Evolutionary conservation across 192 early-diverging fungal species (phyloP).

Genomic region (Phlyctochytrium planicorne): DNA sequence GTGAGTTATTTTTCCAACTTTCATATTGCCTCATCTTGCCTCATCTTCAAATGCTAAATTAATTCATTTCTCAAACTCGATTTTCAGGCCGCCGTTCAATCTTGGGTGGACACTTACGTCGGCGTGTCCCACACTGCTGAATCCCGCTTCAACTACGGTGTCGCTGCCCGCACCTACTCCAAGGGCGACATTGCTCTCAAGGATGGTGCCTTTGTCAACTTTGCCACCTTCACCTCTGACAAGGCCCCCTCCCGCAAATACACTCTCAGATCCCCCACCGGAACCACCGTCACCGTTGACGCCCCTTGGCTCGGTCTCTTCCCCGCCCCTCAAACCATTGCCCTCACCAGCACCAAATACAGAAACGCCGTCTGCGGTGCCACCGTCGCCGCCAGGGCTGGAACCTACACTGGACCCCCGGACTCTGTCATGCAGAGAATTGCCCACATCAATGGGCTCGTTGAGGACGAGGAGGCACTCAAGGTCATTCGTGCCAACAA

Average conservation of each 20-base stretch:
- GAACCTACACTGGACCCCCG: too few species aligned
- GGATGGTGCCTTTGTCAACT: background rate
- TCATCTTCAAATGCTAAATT: too few species aligned
- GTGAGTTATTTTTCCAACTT: constrained; percentile 4
- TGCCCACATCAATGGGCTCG: background rate
- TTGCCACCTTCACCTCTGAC: background rate
- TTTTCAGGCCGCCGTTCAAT: constrained; percentile 1
- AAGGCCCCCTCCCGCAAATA: background rate
- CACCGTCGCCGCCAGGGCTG: background rate
- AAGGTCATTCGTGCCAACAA: background rate
- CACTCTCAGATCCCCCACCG: background rate
- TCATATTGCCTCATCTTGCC: too few species aligned
- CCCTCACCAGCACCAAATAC: background rate
- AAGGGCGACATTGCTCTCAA: background rate
- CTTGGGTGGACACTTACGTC: background rate
- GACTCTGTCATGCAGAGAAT: background rate
- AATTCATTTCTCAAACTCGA: too few species aligned
- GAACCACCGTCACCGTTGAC: background rate
- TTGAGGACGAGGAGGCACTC: background rate
- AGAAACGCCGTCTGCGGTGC: background rate
- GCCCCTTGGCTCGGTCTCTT: background rate
- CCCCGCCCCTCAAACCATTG: background rate
- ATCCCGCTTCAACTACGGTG: background rate
- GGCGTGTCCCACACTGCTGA: background rate
- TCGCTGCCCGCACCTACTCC: background rate